Evolutionary conservation across 768 basidiomycete species (phyloP).

Genomic region (Russula sp.): DNA sequence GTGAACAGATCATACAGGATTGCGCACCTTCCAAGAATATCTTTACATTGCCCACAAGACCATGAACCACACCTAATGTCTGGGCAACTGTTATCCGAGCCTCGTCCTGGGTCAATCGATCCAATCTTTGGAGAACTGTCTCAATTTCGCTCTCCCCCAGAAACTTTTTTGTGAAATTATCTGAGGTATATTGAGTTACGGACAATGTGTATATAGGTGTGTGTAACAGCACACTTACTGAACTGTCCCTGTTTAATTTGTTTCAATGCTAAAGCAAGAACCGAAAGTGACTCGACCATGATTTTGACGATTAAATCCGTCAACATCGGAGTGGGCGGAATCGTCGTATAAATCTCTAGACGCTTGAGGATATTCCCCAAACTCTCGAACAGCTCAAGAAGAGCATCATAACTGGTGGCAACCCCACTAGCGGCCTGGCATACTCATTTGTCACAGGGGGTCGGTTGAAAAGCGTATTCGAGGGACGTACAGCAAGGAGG

Average conservation of each 20-base stretch:
- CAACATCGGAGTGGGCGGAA: background rate
- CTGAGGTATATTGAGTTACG: background rate
- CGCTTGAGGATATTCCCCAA: constrained; percentile 1
- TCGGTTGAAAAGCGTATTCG: background rate
- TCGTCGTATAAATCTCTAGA: background rate
- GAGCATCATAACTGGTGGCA: constrained; percentile 7
- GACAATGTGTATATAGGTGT: background rate
- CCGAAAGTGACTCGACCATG: constrained; percentile 1
- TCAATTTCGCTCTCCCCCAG: constrained; percentile 9
- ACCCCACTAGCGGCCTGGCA: background rate
- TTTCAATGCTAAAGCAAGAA: constrained; percentile 2
- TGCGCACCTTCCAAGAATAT: background rate
- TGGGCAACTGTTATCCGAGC: constrained; percentile 2
- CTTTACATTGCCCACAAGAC: background rate
- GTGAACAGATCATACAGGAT: background rate
- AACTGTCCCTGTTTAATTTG: constrained; percentile 7
- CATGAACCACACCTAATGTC: background rate
- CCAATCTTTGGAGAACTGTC: background rate
- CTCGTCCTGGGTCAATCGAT: constrained; percentile 6
- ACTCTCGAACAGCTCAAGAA: background rate
- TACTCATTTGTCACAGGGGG: background rate
- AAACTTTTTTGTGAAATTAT: constrained; percentile 1
- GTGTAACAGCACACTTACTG: background rate
- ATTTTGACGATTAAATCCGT: background rate
- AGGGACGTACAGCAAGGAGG: background rate